These are phyloP conservation scores for Hymenoscyphus scutula DNA, from an alignment of 2,329 filamentous ascomycete genomes.

Conservation along the genomic window DNA sequence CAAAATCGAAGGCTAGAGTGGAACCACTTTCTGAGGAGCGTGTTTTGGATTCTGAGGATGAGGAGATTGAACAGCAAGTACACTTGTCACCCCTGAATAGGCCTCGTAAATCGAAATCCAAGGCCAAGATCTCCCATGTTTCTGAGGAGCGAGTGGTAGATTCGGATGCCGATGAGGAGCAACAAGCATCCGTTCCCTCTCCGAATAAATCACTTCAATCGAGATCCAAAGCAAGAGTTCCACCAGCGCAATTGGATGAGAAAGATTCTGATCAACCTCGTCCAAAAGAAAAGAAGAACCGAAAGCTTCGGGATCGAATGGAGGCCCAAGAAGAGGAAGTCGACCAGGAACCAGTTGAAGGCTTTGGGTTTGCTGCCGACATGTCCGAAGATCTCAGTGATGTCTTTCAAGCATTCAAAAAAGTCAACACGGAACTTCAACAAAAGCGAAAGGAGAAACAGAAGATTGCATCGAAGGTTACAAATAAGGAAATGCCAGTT, in stretches of 20 bases:
- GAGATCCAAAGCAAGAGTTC: neutral
- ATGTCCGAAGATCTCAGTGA: neutral
- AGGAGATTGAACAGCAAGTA: neutral
- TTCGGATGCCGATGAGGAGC: neutral
- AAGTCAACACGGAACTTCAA: neutral
- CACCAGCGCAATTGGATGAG: neutral
- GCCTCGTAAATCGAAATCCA: conserved; percentile 3
- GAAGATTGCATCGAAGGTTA: neutral
- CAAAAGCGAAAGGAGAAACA: neutral
- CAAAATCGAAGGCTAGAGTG: neutral
- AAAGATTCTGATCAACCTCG: neutral
- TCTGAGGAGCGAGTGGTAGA: conserved; percentile 1
- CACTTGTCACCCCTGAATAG: neutral
- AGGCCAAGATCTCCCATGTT: neutral
- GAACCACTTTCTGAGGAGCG: neutral
- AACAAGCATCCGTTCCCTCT: neutral
- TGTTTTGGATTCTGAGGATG: neutral
- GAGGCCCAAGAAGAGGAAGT: conserved; percentile 13
- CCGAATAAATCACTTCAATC: conserved; percentile 1
- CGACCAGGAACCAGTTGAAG: neutral
- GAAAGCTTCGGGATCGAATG: conserved; percentile 21
- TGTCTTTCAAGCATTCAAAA: neutral
- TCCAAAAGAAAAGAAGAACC: conserved; percentile 9
- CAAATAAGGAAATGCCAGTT: neutral
- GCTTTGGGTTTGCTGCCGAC: neutral